Base-by-base conservation (phyloP, 768 basidiomycete species). In the Hemileccinum impolitum region DNA sequence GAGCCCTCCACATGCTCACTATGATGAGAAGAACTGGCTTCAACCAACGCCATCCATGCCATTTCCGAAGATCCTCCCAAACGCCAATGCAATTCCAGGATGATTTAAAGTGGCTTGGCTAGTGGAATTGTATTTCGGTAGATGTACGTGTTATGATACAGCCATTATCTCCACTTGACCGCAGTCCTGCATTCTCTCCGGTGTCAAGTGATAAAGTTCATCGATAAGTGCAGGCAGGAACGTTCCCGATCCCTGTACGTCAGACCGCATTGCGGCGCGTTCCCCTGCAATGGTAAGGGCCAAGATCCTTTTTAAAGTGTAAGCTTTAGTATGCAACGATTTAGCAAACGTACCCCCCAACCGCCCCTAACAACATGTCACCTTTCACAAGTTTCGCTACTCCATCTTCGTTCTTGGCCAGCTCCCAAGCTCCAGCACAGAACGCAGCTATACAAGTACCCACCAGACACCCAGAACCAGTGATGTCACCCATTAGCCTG, bases 1-100 rank as follows among this genome's bases (percentile, higher is more conserved):
- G 60, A 85, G 78, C 17, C 77, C 78, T 35, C 85, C 81, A 19
- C 69, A 77, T 58, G 87, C 82, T 7, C 69, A 62, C 35, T 96
- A 94, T 50, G 95, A 97, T 53, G 78, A 82, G 60, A 90, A 90
- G 79, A 97, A 96, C 63, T 96, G 94, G 94, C 71, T 97, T 50
- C 94, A 98, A 64, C 93, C 94, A 1, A 92, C 92, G 3, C 54
- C 71, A 10, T 78, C 74, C 12, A 86, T 90, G 85, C 90, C 94
- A 2, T 96, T 97, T 69, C 77, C 82, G 21, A 76, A 69, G 53
- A 69, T 88, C 21, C 60, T 88, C 7, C 23, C 23, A 23, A 23
- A 23, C 23, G 23, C 23, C 23, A 23, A 23, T 23, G 23, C 6
- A 23, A 23, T 23, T 23, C 23, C 23, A 23, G 23, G 23, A 23